Evolutionary conservation across 2,329 filamentous ascomycete species (phyloP).

Genomic region (Xylariaceae sp.): DNA sequence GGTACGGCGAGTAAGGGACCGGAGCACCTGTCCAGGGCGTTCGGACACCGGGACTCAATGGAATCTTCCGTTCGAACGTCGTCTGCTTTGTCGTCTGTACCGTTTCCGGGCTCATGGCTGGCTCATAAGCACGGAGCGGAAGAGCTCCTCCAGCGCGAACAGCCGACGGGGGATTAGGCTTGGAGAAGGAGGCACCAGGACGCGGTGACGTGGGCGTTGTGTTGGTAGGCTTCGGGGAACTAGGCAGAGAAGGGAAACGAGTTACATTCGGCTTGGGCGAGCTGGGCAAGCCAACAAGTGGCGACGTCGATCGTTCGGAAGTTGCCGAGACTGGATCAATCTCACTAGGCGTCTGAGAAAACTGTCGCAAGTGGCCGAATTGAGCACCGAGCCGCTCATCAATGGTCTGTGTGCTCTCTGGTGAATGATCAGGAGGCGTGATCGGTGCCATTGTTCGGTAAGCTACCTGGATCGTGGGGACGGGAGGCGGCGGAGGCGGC

Average conservation of each 20-base stretch:
- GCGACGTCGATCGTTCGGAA: slow-evolving; percentile 47
- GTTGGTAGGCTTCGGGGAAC: slow-evolving; percentile 34
- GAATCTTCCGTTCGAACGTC: slow-evolving; percentile 53
- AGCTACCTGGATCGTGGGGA: slow-evolving; percentile 44
- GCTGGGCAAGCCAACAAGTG: slow-evolving; percentile 47
- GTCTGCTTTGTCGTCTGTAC: slow-evolving; percentile 56
- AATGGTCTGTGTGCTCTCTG: slow-evolving; percentile 47
- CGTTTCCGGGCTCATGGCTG: slow-evolving; percentile 48
- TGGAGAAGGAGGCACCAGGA: slow-evolving; percentile 46
- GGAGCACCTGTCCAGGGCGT: slow-evolving; percentile 58
- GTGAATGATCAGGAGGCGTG: slow-evolving; percentile 43
- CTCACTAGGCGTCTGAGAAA: slow-evolving; percentile 38
- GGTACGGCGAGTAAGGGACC: slow-evolving; percentile 71
- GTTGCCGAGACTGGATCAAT: slow-evolving; percentile 47
- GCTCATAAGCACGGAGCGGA: slow-evolving; percentile 58
- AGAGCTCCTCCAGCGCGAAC: slow-evolving; percentile 53
- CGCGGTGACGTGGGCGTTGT: slow-evolving; percentile 42
- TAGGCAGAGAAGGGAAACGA: slow-evolving; percentile 34
- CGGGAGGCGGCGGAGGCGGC: slow-evolving; percentile 51
- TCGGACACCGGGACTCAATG: slow-evolving; percentile 53
- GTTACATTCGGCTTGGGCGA: slow-evolving; percentile 39
- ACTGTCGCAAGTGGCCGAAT: slow-evolving; percentile 35
- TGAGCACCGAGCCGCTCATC: slow-evolving; percentile 50
- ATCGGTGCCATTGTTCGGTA: slow-evolving; percentile 40
- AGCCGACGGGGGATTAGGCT: slow-evolving; percentile 47